A percentile compares a stretch with the other conserved stretches of the same genome.
Evolutionary conservation across 768 basidiomycete species (phyloP).

Genomic region (Collybiopsis luxurians): DNA sequence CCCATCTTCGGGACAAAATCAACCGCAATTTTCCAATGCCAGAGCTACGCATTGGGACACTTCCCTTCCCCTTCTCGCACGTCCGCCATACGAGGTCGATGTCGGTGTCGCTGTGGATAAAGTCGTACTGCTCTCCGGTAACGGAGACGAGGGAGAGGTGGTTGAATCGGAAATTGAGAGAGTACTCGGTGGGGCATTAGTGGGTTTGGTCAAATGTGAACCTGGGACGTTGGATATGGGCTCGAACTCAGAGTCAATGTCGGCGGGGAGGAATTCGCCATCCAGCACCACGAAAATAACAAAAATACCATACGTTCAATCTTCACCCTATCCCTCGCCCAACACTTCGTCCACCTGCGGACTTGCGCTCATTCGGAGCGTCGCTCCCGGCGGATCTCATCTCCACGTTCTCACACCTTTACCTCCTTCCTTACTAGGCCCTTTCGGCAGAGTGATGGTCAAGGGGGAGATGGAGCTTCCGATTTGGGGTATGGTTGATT

Average conservation of each 20-base stretch:
- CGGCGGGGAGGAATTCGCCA: neutral
- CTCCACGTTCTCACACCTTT: slow-evolving; percentile 85
- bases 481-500: slow-evolving; percentile 85
- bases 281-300: neutral
- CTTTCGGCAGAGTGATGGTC: slow-evolving; percentile 49
- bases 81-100: slow-evolving; percentile 71
- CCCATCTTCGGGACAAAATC: neutral
- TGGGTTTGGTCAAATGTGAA: slow-evolving; percentile 65
- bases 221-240: slow-evolving; percentile 35
- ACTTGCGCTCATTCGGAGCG: slow-evolving; percentile 69
- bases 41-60: slow-evolving; percentile 63
- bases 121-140: slow-evolving; percentile 60
- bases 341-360: slow-evolving; percentile 65
- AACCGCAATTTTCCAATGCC: neutral
- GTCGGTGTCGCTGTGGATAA: slow-evolving; percentile 53
- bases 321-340: slow-evolving; percentile 52
- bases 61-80: slow-evolving; percentile 61
- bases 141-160: slow-evolving; percentile 74
- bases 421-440: slow-evolving; percentile 41
- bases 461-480: slow-evolving; percentile 91
- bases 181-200: slow-evolving; percentile 79
- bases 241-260: slow-evolving; percentile 4
- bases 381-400: slow-evolving; percentile 35
- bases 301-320: slow-evolving; percentile 52
- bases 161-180: slow-evolving; percentile 61